Percentiles rank a stretch among this genome's conserved stretches.
These are phyloP conservation scores for Diaporthe sp. DNA, from an alignment of 2,329 filamentous ascomycete genomes.

Conservation along the genomic window DNA sequence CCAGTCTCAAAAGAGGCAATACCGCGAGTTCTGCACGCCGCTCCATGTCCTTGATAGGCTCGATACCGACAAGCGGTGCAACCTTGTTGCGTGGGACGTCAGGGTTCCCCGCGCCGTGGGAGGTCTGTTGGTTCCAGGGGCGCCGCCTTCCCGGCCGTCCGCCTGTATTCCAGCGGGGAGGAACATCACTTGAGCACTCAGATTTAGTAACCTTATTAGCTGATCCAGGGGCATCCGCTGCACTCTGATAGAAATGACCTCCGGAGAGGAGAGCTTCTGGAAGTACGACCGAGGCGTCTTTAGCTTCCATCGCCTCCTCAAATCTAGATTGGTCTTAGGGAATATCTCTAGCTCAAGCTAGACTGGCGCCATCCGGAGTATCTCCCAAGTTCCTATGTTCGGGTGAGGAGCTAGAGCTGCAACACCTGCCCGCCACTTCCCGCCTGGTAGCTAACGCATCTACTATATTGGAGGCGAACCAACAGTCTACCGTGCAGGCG, in stretches of 20 bases:
- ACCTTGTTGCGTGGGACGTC: constrained; percentile 19
- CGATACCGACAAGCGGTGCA: constrained; percentile 1
- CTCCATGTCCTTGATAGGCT: not conserved
- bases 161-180: not conserved
- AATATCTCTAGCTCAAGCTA: not conserved
- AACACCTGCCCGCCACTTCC: not conserved
- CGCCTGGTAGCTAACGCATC: not conserved
- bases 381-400: not conserved
- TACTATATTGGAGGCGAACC: not conserved
- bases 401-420: not conserved
- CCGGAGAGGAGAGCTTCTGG: not conserved
- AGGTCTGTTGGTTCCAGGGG: not conserved
- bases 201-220: not conserved
- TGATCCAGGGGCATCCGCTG: not conserved
- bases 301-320: not conserved
- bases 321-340: not conserved
- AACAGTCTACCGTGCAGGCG: no score
- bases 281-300: constrained; percentile 1
- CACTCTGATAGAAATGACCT: not conserved
- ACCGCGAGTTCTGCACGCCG: constrained; percentile 6
- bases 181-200: not conserved
- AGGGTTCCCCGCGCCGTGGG: constrained; percentile 22
- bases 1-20: constrained; percentile 19
- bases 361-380: not conserved
- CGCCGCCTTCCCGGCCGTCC: not conserved